These are phyloP conservation scores for Phytophthora macrochlamydospora DNA, from an alignment of 352 stramenopile species.

Conservation along the genomic window DNA sequence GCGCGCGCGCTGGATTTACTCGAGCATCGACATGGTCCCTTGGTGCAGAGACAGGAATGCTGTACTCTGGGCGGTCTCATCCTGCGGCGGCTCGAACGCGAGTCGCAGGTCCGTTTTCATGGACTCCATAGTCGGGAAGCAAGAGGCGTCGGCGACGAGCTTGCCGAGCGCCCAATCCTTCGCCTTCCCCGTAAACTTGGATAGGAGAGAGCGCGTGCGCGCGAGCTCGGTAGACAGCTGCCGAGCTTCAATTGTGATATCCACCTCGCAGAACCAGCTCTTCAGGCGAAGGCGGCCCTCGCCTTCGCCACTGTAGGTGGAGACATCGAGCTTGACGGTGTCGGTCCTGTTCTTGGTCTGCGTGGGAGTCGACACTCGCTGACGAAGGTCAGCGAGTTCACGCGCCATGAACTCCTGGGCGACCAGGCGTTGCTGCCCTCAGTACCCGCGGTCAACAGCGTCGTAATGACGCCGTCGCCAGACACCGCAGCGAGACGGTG, in stretches of 20 bases:
- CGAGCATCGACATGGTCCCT: constrained; percentile 14
- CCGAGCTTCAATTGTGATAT: constrained; percentile 25
- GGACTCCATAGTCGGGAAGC: constrained; percentile 2
- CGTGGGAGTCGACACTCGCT: constrained; percentile 13
- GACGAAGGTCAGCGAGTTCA: constrained; percentile 19
- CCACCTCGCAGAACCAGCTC: not conserved
- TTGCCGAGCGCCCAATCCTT: constrained; percentile 1
- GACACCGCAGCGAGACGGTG: constrained; percentile 11
- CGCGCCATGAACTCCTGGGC: constrained; percentile 6
- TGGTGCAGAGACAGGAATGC: constrained; percentile 22
- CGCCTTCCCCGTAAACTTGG: constrained; percentile 10
- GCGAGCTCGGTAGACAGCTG: constrained; percentile 14
- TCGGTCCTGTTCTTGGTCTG: constrained; percentile 17
- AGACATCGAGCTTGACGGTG: constrained; percentile 34
- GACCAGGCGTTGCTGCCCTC: constrained; percentile 3
- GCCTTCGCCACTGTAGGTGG: constrained; percentile 26
- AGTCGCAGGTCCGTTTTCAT: constrained; percentile 17
- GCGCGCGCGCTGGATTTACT: constrained; percentile 26
- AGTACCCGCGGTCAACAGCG: constrained; percentile 1
- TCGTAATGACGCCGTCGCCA: constrained; percentile 6
- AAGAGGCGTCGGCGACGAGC: constrained; percentile 11
- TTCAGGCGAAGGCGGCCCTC: constrained; percentile 11
- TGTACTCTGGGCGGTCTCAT: constrained; percentile 11
- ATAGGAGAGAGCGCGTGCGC: constrained; percentile 9
- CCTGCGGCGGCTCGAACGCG: constrained; percentile 4